A percentile compares a stretch with the other conserved stretches of the same genome.
Evolutionary conservation across 176 grass and related monocot species (phyloP).

Genomic region (Triticum timopheevii): DNA sequence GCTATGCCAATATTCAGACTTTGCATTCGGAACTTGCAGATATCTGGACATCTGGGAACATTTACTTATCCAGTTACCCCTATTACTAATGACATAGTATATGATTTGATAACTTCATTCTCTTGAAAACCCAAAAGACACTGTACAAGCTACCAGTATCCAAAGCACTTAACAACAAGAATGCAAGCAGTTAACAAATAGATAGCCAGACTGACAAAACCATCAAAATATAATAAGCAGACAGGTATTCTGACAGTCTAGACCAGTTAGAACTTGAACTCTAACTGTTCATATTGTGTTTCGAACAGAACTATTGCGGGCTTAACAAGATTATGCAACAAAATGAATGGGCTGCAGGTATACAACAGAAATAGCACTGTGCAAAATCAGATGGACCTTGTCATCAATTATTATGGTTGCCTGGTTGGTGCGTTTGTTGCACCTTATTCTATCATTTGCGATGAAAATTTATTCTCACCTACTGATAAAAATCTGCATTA

Average conservation of each 20-base stretch:
- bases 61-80: background rate
- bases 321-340: background rate
- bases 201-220: background rate
- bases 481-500: background rate
- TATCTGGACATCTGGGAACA: background rate
- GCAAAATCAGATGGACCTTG: background rate
- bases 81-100: background rate
- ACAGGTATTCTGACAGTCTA: background rate
- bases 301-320: background rate
- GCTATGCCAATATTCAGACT: background rate
- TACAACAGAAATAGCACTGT: background rate
- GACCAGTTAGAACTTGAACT: background rate
- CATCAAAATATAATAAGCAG: background rate
- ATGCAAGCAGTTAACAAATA: background rate
- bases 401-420: background rate
- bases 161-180: background rate
- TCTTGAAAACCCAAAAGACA: background rate
- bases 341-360: background rate
- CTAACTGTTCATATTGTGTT: background rate
- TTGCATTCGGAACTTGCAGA: background rate
- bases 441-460: background rate
- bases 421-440: background rate
- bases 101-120: background rate
- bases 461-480: background rate
- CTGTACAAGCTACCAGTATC: background rate